Conservation (phyloP, 2,329 filamentous ascomycete genomes). For the Alternaria sp. region DNA sequence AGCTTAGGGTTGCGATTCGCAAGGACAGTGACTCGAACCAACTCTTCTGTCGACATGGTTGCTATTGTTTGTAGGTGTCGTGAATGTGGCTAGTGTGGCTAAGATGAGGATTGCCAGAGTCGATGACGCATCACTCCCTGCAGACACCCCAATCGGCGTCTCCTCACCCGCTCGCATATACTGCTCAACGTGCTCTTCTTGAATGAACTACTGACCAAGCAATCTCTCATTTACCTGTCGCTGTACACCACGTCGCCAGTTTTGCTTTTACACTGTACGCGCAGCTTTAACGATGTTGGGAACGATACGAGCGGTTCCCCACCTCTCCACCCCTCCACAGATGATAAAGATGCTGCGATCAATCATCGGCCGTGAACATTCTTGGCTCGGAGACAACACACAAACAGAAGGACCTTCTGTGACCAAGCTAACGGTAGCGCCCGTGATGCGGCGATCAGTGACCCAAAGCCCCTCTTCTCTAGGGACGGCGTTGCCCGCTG, state of each 20-base stretch:
- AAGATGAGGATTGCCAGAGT: background rate
- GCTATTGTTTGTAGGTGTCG: background rate
- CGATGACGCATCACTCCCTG: background rate
- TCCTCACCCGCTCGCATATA: too few relatives aligned
- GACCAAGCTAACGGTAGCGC: background rate
- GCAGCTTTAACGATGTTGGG: background rate
- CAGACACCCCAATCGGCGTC: background rate
- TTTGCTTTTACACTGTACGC: background rate
- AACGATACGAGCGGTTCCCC: background rate
- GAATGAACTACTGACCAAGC: too few relatives aligned
- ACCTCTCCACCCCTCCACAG: background rate
- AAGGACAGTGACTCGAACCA: conserved; percentile 32
- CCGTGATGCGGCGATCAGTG: background rate
- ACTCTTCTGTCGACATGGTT: background rate
- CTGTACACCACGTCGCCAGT: background rate
- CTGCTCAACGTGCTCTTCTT: background rate
- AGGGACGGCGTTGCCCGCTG: background rate
- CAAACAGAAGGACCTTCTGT: background rate
- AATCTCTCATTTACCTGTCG: background rate
- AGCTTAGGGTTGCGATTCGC: conserved; percentile 32
- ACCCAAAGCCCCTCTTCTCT: background rate
- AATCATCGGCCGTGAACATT: background rate
- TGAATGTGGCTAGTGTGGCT: background rate
- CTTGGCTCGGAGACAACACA: background rate
- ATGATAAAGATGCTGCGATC: background rate